Base-by-base conservation (phyloP, 1,284 basidiomycete species). In the Ustilago shanxiensis region DNA sequence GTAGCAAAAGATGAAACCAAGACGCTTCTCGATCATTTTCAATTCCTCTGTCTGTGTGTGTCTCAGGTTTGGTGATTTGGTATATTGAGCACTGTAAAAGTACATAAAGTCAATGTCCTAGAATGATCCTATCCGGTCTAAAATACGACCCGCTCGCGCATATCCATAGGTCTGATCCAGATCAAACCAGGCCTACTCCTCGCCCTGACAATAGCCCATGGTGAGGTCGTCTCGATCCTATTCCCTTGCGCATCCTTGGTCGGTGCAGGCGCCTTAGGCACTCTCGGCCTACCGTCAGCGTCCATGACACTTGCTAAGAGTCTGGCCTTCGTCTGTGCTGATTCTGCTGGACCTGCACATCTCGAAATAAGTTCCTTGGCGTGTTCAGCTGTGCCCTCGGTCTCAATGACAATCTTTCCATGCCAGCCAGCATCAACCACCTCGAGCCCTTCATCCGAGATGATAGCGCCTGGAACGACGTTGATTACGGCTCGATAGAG, bases 401-500 rank as follows among this genome's bases (percentile, higher is more conserved):
- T 78, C 57, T 84, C 83, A 49, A 85, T 77, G 29, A 83, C 70
- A 8, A 85, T 55, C 29, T 66, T 76, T 18, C 80, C 80, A 28
- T 79, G 71, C 79, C 79, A 83, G 11, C 73, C 77, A 1, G 66
- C 60, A 60, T 80, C 80, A 2, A 80, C 73, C 29, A 69, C 66
- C 33, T 80, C 62, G 0, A 83, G 31, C 2, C 78, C 77, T 31
- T 77, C 65, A 16, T 74, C 63, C 24, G 61, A 68, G 44, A 82
- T 79, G 47, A 82, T 79, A 18, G 78, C 65, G 5, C 79, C 78
- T 3, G 66, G 51, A 1, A 64, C 67, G n/a, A 86, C 58, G 24
- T 64, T 72, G 52, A 86, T 77, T n/a, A 72, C 72, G 0, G 84
- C 82, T 4, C 87, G 79, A 73, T 88, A 88, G 31, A 88, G 82